These are phyloP conservation scores for Didymella pinodella DNA, from an alignment of 2,329 filamentous ascomycete genomes.

Conservation along the genomic window DNA sequence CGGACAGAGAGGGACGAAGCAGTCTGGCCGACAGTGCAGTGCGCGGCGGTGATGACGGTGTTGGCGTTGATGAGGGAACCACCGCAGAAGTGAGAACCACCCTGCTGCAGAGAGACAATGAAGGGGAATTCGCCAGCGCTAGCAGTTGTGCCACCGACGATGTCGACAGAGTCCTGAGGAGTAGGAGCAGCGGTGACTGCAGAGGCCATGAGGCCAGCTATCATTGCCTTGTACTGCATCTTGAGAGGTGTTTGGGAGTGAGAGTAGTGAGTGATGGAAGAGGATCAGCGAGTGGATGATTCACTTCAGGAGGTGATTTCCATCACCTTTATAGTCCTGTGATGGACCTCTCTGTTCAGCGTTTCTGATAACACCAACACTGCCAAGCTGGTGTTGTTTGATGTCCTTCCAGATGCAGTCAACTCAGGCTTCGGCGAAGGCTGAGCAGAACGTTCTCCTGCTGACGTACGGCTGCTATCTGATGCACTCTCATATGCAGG, in stretches of 20 bases:
- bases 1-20: conserved; percentile 31
- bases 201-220: conserved; percentile 35
- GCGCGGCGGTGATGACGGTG: conserved; percentile 42
- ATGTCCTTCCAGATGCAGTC: conserved; percentile 29
- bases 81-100: conserved; percentile 40
- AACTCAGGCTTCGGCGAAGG: conserved; percentile 9
- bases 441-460: conserved; percentile 10
- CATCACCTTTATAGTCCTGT: conserved; percentile 29
- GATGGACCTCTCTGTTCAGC: conserved; percentile 21
- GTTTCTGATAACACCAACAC: conserved; percentile 22
- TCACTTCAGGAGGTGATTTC: conserved; percentile 8
- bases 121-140: conserved; percentile 39
- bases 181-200: conserved; percentile 33
- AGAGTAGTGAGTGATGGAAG: conserved; percentile 20
- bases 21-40: conserved; percentile 33
- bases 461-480: conserved; percentile 24
- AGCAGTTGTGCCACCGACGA: conserved; percentile 40
- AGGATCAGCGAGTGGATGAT: conserved; percentile 32
- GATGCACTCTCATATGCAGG: conserved; percentile 10
- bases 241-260: conserved; percentile 22
- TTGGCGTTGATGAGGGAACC: conserved; percentile 38
- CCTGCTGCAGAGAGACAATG: conserved; percentile 36
- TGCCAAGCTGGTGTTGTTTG: conserved; percentile 26
- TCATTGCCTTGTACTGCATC: conserved; percentile 35
- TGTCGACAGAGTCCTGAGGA: conserved; percentile 33